Evolutionary conservation across 441 rosid species (phyloP).

Genomic region (Cnidoscolus chayamansa): DNA sequence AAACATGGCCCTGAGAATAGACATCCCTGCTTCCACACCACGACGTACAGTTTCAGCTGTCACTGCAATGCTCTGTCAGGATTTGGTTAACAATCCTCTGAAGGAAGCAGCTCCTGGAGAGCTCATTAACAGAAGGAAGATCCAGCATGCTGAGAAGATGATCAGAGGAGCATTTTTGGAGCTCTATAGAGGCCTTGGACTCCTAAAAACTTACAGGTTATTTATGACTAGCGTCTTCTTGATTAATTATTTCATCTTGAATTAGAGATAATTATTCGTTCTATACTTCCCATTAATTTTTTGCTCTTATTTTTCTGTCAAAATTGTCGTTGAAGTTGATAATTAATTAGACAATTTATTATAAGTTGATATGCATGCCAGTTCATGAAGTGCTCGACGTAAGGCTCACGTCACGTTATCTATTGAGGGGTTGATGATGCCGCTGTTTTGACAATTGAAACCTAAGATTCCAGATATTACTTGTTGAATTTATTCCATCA

Average conservation of each 20-base stretch:
- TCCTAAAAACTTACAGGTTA: slow-evolving; percentile 77
- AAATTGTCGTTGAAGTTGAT: no score
- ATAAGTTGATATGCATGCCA: no score
- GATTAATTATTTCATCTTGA: no score
- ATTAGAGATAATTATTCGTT: no score
- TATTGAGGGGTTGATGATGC: neutral
- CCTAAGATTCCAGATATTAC: neutral
- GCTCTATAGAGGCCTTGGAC: slow-evolving; percentile 80
- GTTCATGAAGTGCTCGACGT: no score
- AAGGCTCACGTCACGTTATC: no score
- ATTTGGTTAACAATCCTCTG: slow-evolving; percentile 66
- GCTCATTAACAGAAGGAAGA: slow-evolving; percentile 57
- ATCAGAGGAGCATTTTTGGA: slow-evolving; percentile 85
- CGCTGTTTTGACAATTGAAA: neutral
- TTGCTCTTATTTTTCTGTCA: no score
- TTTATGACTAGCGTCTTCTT: no score
- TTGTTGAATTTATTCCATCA: no score
- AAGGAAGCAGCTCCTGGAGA: slow-evolving; percentile 43
- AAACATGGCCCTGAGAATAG: slow-evolving; percentile 71
- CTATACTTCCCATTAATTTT: no score
- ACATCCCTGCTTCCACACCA: slow-evolving; percentile 61
- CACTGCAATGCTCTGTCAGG: slow-evolving; percentile 66
- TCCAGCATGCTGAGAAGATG: slow-evolving; percentile 86
- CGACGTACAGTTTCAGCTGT: slow-evolving; percentile 54
- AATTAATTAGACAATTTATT: no score